Evolutionary conservation across 306 rosid genomes (phyloP), one percentile per base, ranked within the genome.

Genomic region (Castanea crenata): DNA sequence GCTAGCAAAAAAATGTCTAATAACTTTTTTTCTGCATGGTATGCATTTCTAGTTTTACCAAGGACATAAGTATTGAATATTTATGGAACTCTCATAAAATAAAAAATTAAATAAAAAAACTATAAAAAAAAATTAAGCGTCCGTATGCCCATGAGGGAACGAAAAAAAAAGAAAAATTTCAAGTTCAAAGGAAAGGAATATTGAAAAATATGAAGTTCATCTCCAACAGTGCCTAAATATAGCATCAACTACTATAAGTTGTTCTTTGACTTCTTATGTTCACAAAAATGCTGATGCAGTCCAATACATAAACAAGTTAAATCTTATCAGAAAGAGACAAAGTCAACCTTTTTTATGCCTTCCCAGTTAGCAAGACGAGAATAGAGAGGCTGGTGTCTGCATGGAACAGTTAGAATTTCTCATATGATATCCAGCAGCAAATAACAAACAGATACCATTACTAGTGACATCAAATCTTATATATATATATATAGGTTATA

Each of bases 311-410:
- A 69, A 31, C 3, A 21, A 29, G 55, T 69, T 79, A 44, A 81
- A 55, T 38, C 18, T 27, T 38, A 57, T 21, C 73, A 56, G 46
- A 44, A 70, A 76, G 81, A 77, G 71, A 71, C 57, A 15, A 76
- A 68, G 59, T 69, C 71, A 23, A 95, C 98, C 89, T 89, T 90
- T 81, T 89, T 82, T 70, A 95, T 95, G 79, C 92, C 97, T 83
- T 95, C 99, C 99, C 98, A 95, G 83, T 95, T 89, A 67, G 97
- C 97, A 23, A 95, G 98, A 73, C 94, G 96, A 78, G 96, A 68
- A 83, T 86, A 88, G 61, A 35, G 90, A 88, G 89, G 97, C 83
- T 91, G 93, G 84, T 95, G 97, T 78, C 99, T 95, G 97, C 92
- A 83, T 74, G 71, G 49, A 84, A 72, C 58, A 78, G 82, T 71